Evolutionary conservation across 2,329 filamentous ascomycete genomes (phyloP), one percentile per base, ranked within the genome.

Genomic region (Aspergillus melleus): DNA sequence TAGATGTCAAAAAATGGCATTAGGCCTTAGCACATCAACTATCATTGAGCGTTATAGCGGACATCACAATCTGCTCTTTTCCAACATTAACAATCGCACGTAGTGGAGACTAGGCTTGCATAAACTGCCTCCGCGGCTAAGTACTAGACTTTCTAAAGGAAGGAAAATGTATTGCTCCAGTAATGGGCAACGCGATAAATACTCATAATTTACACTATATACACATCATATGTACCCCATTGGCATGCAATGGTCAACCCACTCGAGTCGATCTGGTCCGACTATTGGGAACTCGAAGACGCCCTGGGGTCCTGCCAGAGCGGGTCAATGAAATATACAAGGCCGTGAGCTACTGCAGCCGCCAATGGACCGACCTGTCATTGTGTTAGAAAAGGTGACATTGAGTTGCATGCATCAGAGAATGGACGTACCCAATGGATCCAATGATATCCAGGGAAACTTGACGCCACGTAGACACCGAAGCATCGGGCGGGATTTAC

Each of bases 401-500:
- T n/a, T 29, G 46, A 52, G 32, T 56, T 51, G 52, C 47, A 12
- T 4, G 32, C 16, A 19, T 49, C 8, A 11, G 30, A 36, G 2
- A 36, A 14, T 9, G 39, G 39, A 63, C 65, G 52, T 53, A 68
- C 70, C 75, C 74, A 77, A 61, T 76, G 74, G 49, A 77, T 67
- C 72, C 74, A 78, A 61, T 76, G 74, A 66, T 73, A 76, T 1
- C 62, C 49, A 6, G 73, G 71, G 54, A 75, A 75, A 14, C 62
- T 58, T 19, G 73, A 76, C 1, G 72, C 78, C 26, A 81, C 76
- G 36, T 77, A 79, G 12, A 75, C 75, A 0, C 74, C 80, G 61
- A 84, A 76, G 63, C 78, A 81, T 50, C 78, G 72, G 4, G 78
- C 77, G 1, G 80, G 79, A 62, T 81, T 81, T 67, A 81, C 70